Percentiles rank a stretch among this genome's conserved stretches.
phyloP scores from a whole-genome alignment of 2,329 filamentous ascomycete species.

The Mycocentrospora acerina region DNA sequence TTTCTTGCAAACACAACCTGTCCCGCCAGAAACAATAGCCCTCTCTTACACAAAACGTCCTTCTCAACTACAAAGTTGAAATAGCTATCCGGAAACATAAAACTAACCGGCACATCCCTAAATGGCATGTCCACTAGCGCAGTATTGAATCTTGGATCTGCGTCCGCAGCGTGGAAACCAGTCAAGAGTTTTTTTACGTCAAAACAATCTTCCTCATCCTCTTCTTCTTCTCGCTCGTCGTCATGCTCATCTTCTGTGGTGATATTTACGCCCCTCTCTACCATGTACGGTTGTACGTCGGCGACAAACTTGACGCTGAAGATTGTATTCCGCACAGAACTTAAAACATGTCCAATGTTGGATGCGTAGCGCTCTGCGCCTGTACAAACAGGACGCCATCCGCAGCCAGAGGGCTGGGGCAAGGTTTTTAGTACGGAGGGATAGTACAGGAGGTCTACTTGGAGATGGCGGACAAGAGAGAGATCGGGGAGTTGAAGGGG shows the following conservation, averaged over 20 bases:
- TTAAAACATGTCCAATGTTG: constrained; percentile 18
- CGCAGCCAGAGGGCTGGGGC: background rate
- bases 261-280: constrained; percentile 1
- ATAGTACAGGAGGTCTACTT: constrained; percentile 32
- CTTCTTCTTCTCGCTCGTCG: no score
- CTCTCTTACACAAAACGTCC: constrained; percentile 13
- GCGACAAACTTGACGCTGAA: constrained; percentile 14
- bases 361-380: constrained; percentile 24
- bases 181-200: constrained; percentile 22
- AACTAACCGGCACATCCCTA: constrained; percentile 17
- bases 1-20: constrained; percentile 33
- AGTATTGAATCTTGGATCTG: constrained; percentile 15
- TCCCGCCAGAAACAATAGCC: constrained; percentile 28
- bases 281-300: constrained; percentile 15
- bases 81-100: constrained; percentile 33
- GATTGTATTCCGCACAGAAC: constrained; percentile 10
- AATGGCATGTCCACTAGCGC: constrained; percentile 15
- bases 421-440: constrained; percentile 5
- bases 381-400: constrained; percentile 17
- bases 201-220: constrained; percentile 8
- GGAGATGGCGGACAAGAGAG: constrained; percentile 23
- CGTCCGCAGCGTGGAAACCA: constrained; percentile 27
- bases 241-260: constrained; percentile 5
- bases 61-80: constrained; percentile 20
- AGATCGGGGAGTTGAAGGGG: constrained; percentile 25